phyloP scores from a whole-genome alignment of 179 eudicot genomes.

The Gypsophila paniculata region DNA sequence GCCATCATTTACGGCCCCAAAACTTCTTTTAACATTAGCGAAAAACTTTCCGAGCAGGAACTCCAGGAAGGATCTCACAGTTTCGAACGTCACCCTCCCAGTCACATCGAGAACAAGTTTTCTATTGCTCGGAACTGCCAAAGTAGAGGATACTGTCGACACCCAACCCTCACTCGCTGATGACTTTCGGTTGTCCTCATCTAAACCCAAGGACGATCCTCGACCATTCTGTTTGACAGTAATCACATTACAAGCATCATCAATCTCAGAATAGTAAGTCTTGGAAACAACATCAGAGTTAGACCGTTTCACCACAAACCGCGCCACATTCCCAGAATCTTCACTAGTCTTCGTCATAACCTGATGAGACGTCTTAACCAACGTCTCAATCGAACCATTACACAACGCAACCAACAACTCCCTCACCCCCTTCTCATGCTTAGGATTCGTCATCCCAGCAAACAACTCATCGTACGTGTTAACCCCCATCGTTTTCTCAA shows the following conservation, averaged over 20 bases:
- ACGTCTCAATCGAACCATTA: conserved; percentile 71
- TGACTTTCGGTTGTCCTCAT: conserved; percentile 17
- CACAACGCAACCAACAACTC: conserved; percentile 60
- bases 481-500: conserved; percentile 69
- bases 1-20: conserved; percentile 37
- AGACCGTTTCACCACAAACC: conserved; percentile 23
- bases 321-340: conserved; percentile 20
- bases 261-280: conserved; percentile 19
- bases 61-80: conserved; percentile 59
- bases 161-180: conserved; percentile 35
- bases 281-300: conserved; percentile 27
- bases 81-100: conserved; percentile 68
- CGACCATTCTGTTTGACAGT: conserved; percentile 17
- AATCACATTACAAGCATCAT: conserved; percentile 20
- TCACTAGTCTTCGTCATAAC: conserved; percentile 34
- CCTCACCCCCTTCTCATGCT: conserved; percentile 57
- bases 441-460: conserved; percentile 77
- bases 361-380: conserved; percentile 65
- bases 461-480: conserved; percentile 79
- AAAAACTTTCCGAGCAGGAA: conserved; percentile 47
- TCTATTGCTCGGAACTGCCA: conserved; percentile 66
- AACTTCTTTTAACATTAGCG: conserved; percentile 39
- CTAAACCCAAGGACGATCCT: not conserved
- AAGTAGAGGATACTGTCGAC: conserved; percentile 53
- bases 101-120: conserved; percentile 70